phyloP scores from a whole-genome alignment of 805 yeast species.

The Lachancea thermotolerans region DNA sequence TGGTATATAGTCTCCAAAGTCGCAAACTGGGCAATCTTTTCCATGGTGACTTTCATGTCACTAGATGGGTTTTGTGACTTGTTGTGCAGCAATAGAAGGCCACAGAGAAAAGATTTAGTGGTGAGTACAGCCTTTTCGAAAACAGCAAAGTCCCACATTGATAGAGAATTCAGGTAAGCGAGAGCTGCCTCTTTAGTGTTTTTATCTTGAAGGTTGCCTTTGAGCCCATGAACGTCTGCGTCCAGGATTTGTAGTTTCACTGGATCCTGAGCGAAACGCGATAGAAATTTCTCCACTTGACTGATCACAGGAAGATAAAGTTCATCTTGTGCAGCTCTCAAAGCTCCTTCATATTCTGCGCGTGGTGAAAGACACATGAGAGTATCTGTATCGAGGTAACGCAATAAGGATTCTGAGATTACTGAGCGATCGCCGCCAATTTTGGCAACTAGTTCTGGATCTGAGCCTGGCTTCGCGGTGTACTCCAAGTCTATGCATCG shows the following conservation, averaged over 20 bases:
- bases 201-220: constrained; percentile 68
- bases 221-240: constrained; percentile 71
- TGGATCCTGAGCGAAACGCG: constrained; percentile 24
- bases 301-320: constrained; percentile 67
- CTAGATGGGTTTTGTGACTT: constrained; percentile 15
- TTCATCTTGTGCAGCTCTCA: constrained; percentile 75
- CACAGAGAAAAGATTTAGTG: constrained; percentile 82
- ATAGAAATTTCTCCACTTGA: constrained; percentile 56
- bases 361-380: constrained; percentile 76
- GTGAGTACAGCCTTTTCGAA: constrained; percentile 84
- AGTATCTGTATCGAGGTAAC: constrained; percentile 92
- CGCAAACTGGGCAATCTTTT: constrained; percentile 69
- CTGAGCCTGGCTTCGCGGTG: constrained; percentile 33
- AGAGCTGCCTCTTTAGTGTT: constrained; percentile 55
- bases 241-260: constrained; percentile 57
- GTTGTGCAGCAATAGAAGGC: constrained; percentile 56
- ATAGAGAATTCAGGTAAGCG: constrained; percentile 56
- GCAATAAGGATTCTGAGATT: constrained; percentile 54
- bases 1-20: constrained; percentile 80
- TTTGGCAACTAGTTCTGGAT: constrained; percentile 48
- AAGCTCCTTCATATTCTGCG: constrained; percentile 73
- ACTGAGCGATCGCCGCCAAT: constrained; percentile 51
- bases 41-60: constrained; percentile 41
- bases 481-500: constrained; percentile 72
- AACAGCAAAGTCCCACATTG: constrained; percentile 75